Base-by-base conservation (phyloP, 305 asterid species). In the Fraxinus nigra region DNA sequence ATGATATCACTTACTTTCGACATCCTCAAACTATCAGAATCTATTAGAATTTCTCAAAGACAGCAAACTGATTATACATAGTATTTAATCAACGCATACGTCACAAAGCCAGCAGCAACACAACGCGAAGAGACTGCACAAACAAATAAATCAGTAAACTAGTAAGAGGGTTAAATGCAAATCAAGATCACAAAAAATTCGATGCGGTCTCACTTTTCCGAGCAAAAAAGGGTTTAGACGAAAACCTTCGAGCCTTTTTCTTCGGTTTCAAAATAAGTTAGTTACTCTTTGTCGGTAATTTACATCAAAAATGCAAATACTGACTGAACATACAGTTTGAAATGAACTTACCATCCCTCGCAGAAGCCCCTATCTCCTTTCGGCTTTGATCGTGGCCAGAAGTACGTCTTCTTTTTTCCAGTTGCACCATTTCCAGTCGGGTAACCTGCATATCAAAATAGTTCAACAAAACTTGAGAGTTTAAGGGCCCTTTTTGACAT, bases 31-130 rank as follows among this genome's bases (percentile, higher is more conserved):
- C 37, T 67, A 11, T 28, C 35, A 67, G 73, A 28, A 65, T 10
- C 72, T 20, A 22, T 22, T 43, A 56, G n/a, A 20, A 22, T 63
- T 24, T 67, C 73, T 26, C 73, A 9, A 26, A 67, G 34, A 67
- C 73, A 1, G 18, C 73, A 26, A 67, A 67, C n/a, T 10, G 73
- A 24, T 67, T 11, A 26, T 67, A 1, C 73, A 28, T 13, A 28
- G 7, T 0, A 70, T 16, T 70, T 70, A 69, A 69, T 69, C 43
- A 26, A 82, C 65, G 73, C 86, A 83, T 0, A 34, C 34, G 10
- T 83, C 86, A 61, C 83, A 79, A 51, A 83, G 3, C 83, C 86
- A 83, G 77, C 86, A 83, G 81, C 86, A 83, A 72, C 83, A 83
- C 3, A 83, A 65, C 26, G 86, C 86, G 77, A 51, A 65, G 24